Evolutionary conservation across 495 filamentous ascomycete genomes (phyloP).

Genomic region (Aspergillus nanangensis): DNA sequence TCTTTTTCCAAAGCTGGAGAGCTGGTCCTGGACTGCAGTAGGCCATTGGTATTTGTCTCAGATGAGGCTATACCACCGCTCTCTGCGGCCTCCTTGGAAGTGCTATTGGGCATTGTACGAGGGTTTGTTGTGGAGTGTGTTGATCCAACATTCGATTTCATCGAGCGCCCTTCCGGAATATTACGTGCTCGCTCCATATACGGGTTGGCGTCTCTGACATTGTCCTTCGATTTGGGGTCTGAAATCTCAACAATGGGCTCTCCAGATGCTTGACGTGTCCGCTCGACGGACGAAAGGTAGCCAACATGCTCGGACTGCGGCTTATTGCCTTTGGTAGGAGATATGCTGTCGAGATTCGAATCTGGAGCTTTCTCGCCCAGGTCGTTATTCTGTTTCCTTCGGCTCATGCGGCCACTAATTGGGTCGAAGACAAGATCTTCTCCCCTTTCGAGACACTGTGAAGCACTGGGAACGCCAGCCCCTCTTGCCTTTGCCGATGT

Average conservation of each 20-base stretch:
- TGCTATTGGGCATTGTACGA: background rate
- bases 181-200: background rate
- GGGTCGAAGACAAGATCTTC: slow-evolving; percentile 29
- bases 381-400: slow-evolving; percentile 7
- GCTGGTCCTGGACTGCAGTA: background rate
- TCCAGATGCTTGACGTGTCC: background rate
- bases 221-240: background rate
- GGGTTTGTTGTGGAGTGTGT: background rate
- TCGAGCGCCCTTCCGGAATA: background rate
- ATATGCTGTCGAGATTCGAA: background rate
- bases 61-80: background rate
- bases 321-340: background rate
- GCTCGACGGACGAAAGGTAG: slow-evolving; percentile 5
- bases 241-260: background rate
- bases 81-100: background rate
- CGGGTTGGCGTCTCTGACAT: background rate
- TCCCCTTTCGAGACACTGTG: background rate
- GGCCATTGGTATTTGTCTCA: background rate
- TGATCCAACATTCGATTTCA: too few species aligned
- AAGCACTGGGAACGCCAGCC: slow-evolving; percentile 5
- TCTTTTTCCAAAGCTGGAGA: background rate
- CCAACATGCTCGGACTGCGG: background rate
- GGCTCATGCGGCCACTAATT: slow-evolving; percentile 37
- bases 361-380: background rate
- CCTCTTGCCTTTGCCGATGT: too few species aligned